A percentile compares a stretch with the other conserved stretches of the same genome.
These are phyloP conservation scores for Leishmania martiniquensis DNA, from an alignment of 208 protist genomes.

Conservation along the genomic window DNA sequence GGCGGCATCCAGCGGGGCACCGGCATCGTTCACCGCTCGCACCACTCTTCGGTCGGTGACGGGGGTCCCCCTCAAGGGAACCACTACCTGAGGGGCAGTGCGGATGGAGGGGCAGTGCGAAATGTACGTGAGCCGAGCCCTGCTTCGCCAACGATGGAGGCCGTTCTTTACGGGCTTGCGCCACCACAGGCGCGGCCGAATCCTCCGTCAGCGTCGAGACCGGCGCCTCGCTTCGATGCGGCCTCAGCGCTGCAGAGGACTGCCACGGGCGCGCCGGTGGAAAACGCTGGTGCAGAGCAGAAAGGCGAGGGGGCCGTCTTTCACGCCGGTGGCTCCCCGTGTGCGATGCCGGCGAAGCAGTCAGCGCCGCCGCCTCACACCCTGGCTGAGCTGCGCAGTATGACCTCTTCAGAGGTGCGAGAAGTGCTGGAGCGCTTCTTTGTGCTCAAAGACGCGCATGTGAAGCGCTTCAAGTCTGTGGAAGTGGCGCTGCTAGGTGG, in stretches of 20 bases:
- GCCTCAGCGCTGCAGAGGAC: background rate
- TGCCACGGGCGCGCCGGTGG: background rate
- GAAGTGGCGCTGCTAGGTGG: constrained; percentile 3
- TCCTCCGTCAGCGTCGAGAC: background rate
- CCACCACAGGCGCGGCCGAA: constrained; percentile 4
- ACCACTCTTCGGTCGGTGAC: background rate
- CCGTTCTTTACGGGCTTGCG: constrained; percentile 14
- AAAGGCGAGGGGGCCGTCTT: background rate
- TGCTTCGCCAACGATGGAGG: constrained; percentile 22
- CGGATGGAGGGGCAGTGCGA: background rate
- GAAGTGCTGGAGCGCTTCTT: constrained; percentile 72
- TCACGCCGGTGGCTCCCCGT: constrained; percentile 32
- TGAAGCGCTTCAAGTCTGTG: constrained; percentile 35
- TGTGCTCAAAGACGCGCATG: constrained; percentile 31
- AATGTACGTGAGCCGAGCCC: background rate
- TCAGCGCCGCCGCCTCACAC: constrained; percentile 16
- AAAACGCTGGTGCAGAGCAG: background rate
- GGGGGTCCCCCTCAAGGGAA: background rate
- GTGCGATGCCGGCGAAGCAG: constrained; percentile 24
- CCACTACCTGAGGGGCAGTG: background rate
- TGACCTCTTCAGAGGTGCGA: constrained; percentile 76
- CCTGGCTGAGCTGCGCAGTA: constrained; percentile 41
- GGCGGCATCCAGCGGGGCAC: background rate
- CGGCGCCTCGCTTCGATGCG: background rate
- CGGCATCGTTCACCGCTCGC: background rate